Percentiles rank a stretch among this genome's conserved stretches.
phyloP scores from a whole-genome alignment of 1,284 basidiomycete species.

The Cryptococcus depauperatus region DNA sequence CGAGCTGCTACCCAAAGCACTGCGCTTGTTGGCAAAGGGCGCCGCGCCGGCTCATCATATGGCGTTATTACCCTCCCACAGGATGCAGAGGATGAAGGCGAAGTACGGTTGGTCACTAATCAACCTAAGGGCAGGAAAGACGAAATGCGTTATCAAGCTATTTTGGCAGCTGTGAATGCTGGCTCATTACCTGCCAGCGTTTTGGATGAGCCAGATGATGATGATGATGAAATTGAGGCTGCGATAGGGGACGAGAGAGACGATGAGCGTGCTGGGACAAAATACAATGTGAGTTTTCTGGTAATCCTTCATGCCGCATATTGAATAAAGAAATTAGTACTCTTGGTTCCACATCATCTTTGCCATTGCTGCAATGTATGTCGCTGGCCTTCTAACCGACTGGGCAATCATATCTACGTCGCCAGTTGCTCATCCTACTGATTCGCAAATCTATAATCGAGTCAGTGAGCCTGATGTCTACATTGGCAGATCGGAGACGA shows the following conservation, averaged over 20 bases:
- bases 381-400: conserved; percentile 95
- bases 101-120: conserved; percentile 64
- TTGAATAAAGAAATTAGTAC: conserved; percentile 53
- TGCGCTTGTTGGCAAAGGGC: conserved; percentile 69
- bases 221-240: conserved; percentile 66
- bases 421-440: conserved; percentile 29
- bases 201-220: conserved; percentile 65
- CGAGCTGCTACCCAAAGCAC: conserved; percentile 91
- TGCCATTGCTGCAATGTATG: conserved; percentile 93
- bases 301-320: not conserved
- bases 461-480: conserved; percentile 58
- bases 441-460: conserved; percentile 13
- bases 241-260: conserved; percentile 66
- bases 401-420: conserved; percentile 51
- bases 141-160: conserved; percentile 83
- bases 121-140: conserved; percentile 76
- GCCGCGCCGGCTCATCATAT: conserved; percentile 40
- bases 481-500: conserved; percentile 88
- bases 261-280: conserved; percentile 92
- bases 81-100: conserved; percentile 46
- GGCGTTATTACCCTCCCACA: conserved; percentile 57
- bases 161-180: conserved; percentile 91
- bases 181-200: conserved; percentile 93
- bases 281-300: conserved; percentile 68
- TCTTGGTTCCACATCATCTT: conserved; percentile 99